Evolutionary conservation across 140 eudicot genomes (phyloP), one percentile per base, ranked within the genome.

Genomic region (Cichorium intybus): DNA sequence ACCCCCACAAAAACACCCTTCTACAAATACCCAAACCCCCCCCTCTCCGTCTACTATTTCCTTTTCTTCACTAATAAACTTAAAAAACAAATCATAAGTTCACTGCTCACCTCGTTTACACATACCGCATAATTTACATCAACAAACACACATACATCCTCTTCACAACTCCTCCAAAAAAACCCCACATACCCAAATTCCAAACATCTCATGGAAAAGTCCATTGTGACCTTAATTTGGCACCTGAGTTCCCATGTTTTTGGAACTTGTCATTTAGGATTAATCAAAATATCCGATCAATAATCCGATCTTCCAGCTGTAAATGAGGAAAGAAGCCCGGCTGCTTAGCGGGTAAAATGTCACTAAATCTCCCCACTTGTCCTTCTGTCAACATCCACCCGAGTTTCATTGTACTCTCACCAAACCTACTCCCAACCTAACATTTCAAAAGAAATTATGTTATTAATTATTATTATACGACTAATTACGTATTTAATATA

Each of bases 381-480:
- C 95, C 94, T 74, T 93, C 99, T 7, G 94, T 82, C 61, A 93
- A 75, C 61, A 93, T 89, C 35, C 95, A 93, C 62, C 99, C 97
- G 41, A 93, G 78, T 64, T 83, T 88, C 21, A 92, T 65, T 5
- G 96, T 92, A 81, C 96, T 89, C 86, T 92, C 99, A 28, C 99
- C 99, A 63, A 93, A 93, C 74, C 90, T 81, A 79, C 97, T 93
- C 56, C 99, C 97, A 77, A 80, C 99, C 99, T 93, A 89, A 21
- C 34, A 69, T 66, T 51, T 24, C 24, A 17, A 53, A n/a, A n/a
- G n/a, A n/a, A n/a, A n/a, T n/a, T n/a, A n/a, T n/a, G n/a, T n/a
- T n/a, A n/a, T n/a, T n/a, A n/a, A n/a, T n/a, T n/a, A n/a, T n/a
- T n/a, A n/a, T n/a, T n/a, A n/a, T n/a, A n/a, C n/a, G n/a, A n/a